Conservation (phyloP, 345 rosid species). For the Syzygium oleosum region DNA sequence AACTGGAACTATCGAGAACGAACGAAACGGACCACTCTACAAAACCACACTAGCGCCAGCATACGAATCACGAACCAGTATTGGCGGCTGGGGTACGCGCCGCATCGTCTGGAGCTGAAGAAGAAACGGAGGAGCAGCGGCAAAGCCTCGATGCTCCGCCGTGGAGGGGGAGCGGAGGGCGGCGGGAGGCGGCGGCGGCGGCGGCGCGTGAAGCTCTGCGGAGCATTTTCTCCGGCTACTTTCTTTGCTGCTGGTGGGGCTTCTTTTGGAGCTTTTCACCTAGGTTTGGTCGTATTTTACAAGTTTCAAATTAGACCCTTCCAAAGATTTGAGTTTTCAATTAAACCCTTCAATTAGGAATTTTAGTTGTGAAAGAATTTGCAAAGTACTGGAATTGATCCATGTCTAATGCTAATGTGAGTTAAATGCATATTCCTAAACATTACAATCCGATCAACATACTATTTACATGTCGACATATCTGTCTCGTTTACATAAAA, state of each 20-base stretch:
- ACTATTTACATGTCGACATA: background rate
- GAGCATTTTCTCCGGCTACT: constrained; percentile 31
- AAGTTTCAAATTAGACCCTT: background rate
- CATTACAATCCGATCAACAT: background rate
- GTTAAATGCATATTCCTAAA: background rate
- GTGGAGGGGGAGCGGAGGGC: constrained; percentile 8
- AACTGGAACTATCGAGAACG: background rate
- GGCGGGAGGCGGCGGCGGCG: background rate
- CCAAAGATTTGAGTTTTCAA: background rate
- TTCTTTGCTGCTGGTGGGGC: background rate
- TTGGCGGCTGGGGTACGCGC: background rate
- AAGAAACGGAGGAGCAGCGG: constrained; percentile 19
- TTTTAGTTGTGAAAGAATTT: background rate
- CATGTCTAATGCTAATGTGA: background rate
- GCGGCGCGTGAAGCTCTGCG: constrained; percentile 28
- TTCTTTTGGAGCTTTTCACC: background rate
- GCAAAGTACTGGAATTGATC: background rate
- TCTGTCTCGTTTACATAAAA: fast-evolving
- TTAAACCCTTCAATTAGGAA: background rate
- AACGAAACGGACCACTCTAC: background rate
- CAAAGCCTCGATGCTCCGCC: constrained; percentile 26
- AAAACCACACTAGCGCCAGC: background rate
- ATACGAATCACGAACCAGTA: background rate
- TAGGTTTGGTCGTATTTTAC: background rate
- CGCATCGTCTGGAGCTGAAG: background rate